Percentiles rank a stretch among this genome's conserved stretches.
Conservation (phyloP, 306 rosid genomes). For the Gleditsia sinensis region DNA sequence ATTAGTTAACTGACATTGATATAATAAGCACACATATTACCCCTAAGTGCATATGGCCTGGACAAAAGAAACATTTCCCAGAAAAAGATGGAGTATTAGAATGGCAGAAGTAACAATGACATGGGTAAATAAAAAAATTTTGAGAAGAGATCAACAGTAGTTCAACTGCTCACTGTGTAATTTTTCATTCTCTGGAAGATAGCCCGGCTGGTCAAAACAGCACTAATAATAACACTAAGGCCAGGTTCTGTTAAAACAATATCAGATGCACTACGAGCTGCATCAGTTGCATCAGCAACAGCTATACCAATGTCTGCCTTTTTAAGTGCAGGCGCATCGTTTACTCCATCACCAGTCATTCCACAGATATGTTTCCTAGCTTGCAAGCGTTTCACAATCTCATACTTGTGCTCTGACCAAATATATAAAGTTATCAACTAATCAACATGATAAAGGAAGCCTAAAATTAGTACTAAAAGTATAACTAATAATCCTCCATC, state of each 20-base stretch:
- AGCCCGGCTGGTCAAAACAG: slow-evolving; percentile 96
- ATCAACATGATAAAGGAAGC: slow-evolving; percentile 31
- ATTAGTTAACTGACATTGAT: slow-evolving; percentile 9
- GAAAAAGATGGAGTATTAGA: neutral
- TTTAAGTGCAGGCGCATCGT: slow-evolving; percentile 99
- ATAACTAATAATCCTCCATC: slow-evolving; percentile 7
- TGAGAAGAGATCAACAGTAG: slow-evolving; percentile 12
- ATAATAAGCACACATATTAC: neutral
- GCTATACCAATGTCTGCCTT: slow-evolving; percentile 99
- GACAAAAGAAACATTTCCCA: slow-evolving; percentile 13
- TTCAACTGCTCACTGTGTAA: slow-evolving; percentile 73
- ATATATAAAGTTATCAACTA: slow-evolving; percentile 16
- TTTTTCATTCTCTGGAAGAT: slow-evolving; percentile 99
- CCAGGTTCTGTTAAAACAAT: slow-evolving; percentile 98
- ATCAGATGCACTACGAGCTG: slow-evolving; percentile 99
- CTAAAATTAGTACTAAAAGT: neutral
- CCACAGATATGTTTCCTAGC: slow-evolving; percentile 98
- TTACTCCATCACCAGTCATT: slow-evolving; percentile 99
- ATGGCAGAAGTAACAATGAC: slow-evolving; percentile 2
- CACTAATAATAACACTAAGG: slow-evolving; percentile 94
- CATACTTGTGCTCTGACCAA: slow-evolving; percentile 90
- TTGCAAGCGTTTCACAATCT: slow-evolving; percentile 98
- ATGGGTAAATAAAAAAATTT: neutral
- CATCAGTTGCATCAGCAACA: slow-evolving; percentile 99
- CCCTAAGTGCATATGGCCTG: neutral